Percentiles rank a stretch among this genome's conserved stretches.
phyloP scores from a whole-genome alignment of 1,139 yeast species.

The Kazachstania sp. region DNA sequence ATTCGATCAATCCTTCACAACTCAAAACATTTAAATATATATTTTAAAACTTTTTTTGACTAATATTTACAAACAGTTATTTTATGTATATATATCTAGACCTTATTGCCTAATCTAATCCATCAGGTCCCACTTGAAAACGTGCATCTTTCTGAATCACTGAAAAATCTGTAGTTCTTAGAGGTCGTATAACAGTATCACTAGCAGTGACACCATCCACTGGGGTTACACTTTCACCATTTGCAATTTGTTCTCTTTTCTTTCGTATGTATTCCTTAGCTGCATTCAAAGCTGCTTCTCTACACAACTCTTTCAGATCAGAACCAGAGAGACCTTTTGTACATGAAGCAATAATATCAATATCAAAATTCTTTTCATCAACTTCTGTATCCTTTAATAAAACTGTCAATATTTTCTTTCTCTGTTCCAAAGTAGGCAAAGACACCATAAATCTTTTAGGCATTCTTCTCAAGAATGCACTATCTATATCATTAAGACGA shows the following conservation, averaged over 20 bases:
- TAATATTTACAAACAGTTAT: no score
- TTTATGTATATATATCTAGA: neutral
- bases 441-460: conserved; percentile 82
- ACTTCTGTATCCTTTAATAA: conserved; percentile 57
- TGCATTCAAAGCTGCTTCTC: conserved; percentile 88
- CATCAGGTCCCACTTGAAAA: neutral
- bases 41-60: no score
- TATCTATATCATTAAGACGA: conserved; percentile 83
- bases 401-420: conserved; percentile 59
- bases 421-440: conserved; percentile 61
- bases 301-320: conserved; percentile 80
- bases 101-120: conserved; percentile 1
- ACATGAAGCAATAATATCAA: conserved; percentile 48
- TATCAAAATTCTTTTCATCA: conserved; percentile 49
- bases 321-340: conserved; percentile 85
- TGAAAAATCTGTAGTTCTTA: conserved; percentile 25
- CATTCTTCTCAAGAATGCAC: conserved; percentile 84
- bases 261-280: conserved; percentile 71
- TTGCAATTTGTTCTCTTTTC: conserved; percentile 20
- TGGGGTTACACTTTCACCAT: neutral
- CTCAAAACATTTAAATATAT: no score
- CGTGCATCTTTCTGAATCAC: conserved; percentile 1
- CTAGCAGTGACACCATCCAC: conserved; percentile 2
- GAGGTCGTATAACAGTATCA: conserved; percentile 21
- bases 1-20: no score